Conservation (phyloP, 768 basidiomycete genomes). For the Trametes cubensis region DNA sequence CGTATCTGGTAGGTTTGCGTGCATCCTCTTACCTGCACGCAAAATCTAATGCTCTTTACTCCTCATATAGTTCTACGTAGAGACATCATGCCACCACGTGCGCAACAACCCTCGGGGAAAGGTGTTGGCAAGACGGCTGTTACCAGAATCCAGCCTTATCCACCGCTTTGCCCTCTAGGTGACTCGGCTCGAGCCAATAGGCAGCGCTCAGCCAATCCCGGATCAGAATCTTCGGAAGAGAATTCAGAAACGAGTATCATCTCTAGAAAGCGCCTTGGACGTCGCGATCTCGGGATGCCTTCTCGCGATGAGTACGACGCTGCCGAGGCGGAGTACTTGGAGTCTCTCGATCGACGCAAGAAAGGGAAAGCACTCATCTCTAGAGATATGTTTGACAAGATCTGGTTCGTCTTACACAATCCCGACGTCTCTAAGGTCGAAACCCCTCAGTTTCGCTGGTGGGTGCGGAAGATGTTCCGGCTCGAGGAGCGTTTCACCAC, state of each 20-base stretch:
- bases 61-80: too few relatives aligned
- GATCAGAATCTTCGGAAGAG: not conserved
- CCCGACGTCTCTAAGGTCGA: slow-evolving; percentile 48
- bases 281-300: slow-evolving; percentile 53
- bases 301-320: slow-evolving; percentile 60
- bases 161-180: not conserved
- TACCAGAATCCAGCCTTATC: not conserved
- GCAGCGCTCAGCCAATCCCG: not conserved
- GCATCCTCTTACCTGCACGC: too few relatives aligned
- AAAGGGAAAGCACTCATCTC: slow-evolving; percentile 74
- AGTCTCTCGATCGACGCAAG: slow-evolving; percentile 58
- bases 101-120: not conserved
- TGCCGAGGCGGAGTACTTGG: slow-evolving; percentile 61
- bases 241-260: not conserved
- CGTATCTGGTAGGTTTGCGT: too few relatives aligned
- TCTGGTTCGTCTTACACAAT: slow-evolving; percentile 67
- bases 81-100: not conserved
- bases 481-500: slow-evolving; percentile 32
- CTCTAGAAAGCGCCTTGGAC: not conserved
- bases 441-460: slow-evolving; percentile 77
- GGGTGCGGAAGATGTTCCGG: slow-evolving; percentile 82
- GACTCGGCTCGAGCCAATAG: not conserved
- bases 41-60: too few relatives aligned
- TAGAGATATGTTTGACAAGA: slow-evolving; percentile 67
- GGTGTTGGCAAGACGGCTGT: not conserved